Conservation (phyloP, 2,329 filamentous ascomycete genomes). For the Phaeosphaeriaceae sp. region DNA sequence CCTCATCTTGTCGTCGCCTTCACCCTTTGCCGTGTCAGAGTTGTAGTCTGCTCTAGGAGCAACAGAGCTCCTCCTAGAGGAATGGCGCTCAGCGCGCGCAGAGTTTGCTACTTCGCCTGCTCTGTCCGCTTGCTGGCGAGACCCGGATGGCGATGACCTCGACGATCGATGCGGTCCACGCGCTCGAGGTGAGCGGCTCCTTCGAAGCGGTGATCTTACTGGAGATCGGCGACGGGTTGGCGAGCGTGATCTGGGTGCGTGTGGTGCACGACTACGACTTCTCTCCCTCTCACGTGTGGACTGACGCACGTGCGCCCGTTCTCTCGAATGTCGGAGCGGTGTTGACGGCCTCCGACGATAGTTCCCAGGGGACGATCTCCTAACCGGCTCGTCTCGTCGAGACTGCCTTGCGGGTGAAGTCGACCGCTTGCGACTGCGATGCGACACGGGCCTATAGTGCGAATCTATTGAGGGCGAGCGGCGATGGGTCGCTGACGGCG, state of each 20-base stretch:
- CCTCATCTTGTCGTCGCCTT: conserved; percentile 44
- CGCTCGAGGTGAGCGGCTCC: conserved; percentile 34
- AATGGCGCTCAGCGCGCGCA: conserved; percentile 16
- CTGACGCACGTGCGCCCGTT: conserved; percentile 25
- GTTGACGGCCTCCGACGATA: conserved; percentile 32
- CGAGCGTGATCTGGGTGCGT: conserved; percentile 42
- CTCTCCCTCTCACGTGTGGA: conserved; percentile 26
- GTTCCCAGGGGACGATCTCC: conserved; percentile 40
- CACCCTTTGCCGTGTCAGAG: conserved; percentile 40
- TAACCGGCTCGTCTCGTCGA: conserved; percentile 37
- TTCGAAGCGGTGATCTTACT: conserved; percentile 25
- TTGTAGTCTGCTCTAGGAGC: conserved; percentile 36
- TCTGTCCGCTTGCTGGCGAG: conserved; percentile 26
- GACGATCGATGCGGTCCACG: conserved; percentile 36
- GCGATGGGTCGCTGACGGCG: conserved; percentile 39
- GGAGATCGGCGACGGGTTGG: conserved; percentile 39
- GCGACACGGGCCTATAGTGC: conserved; percentile 42
- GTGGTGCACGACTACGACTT: conserved; percentile 36
- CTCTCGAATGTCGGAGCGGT: conserved; percentile 31
- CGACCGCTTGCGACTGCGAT: conserved; percentile 42
- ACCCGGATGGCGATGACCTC: conserved; percentile 33
- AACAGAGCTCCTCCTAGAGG: conserved; percentile 38
- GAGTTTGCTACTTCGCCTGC: conserved; percentile 21
- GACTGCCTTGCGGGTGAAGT: conserved; percentile 38
- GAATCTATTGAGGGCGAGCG: conserved; percentile 53